Percentiles rank a stretch among this genome's conserved stretches.
Evolutionary conservation across 139 green algal genomes (phyloP).

Genomic region (Edaphochlamys debaryana): DNA sequence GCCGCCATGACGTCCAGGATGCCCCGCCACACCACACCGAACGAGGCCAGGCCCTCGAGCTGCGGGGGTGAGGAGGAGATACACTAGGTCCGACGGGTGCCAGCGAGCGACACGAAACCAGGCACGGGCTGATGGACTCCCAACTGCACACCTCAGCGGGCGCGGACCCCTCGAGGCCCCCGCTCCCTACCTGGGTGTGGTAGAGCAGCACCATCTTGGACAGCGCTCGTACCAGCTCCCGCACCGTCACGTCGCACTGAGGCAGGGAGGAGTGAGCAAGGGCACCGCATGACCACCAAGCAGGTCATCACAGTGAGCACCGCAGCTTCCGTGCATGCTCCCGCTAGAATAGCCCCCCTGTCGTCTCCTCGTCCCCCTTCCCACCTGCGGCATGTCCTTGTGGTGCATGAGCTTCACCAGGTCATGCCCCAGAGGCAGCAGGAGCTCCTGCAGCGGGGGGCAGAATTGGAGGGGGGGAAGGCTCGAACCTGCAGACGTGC

Average conservation of each 20-base stretch:
- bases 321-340: too few relatives aligned
- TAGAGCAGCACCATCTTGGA: constrained; percentile 71
- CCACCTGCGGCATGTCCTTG: constrained; percentile 45
- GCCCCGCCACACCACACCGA: constrained; percentile 40
- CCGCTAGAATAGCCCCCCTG: too few relatives aligned
- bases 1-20: constrained; percentile 45
- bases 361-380: not conserved
- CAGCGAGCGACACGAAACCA: too few relatives aligned
- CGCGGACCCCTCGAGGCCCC: too few relatives aligned
- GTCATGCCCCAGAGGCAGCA: constrained; percentile 43
- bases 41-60: constrained; percentile 33
- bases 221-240: constrained; percentile 63
- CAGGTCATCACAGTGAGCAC: too few relatives aligned
- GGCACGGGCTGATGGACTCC: too few relatives aligned
- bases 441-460: constrained; percentile 56
- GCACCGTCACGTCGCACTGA: constrained; percentile 59
- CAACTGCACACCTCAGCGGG: too few relatives aligned
- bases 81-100: too few relatives aligned
- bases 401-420: constrained; percentile 22
- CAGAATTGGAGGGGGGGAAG: constrained; percentile 60
- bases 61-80: too few relatives aligned
- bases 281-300: too few relatives aligned
- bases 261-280: too few relatives aligned
- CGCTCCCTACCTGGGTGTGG: constrained; percentile 49
- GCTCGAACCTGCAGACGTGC: too few relatives aligned